phyloP scores from a whole-genome alignment of 768 basidiomycete genomes.

The Suillus luteus region DNA sequence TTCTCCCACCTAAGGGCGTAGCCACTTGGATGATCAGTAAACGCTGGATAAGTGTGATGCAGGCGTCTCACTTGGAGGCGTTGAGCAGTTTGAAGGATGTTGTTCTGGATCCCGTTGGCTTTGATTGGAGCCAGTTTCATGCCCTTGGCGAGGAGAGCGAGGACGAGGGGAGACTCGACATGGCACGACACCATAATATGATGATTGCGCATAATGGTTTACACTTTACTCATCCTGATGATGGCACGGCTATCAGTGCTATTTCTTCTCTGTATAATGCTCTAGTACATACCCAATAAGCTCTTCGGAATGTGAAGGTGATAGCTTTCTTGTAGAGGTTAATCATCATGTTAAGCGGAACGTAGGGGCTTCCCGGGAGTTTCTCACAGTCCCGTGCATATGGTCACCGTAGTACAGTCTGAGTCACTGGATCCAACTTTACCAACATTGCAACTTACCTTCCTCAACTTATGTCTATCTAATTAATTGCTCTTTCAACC shows the following conservation, averaged over 20 bases:
- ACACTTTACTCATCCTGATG: constrained; percentile 18
- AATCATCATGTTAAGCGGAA: not conserved
- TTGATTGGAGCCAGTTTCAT: constrained; percentile 51
- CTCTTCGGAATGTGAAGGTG: not conserved
- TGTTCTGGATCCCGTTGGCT: constrained; percentile 48
- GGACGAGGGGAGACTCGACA: constrained; percentile 30
- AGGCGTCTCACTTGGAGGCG: constrained; percentile 49
- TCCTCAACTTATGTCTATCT: constrained; percentile 9
- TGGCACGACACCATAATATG: constrained; percentile 8
- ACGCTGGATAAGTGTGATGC: constrained; percentile 54
- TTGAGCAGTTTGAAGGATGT: constrained; percentile 42
- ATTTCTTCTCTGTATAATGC: constrained; percentile 20
- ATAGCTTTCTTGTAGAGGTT: not conserved
- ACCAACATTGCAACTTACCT: not conserved
- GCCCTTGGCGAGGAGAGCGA: constrained; percentile 62
- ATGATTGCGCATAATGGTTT: constrained; percentile 12
- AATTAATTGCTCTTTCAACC: constrained; percentile 6
- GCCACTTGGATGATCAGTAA: constrained; percentile 78
- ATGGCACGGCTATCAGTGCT: constrained; percentile 10
- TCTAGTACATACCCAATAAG: constrained; percentile 10
- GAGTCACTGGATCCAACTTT: not conserved
- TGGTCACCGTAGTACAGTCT: not conserved
- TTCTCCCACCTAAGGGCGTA: constrained; percentile 64
- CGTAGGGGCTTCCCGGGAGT: not conserved
- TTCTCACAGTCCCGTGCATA: constrained; percentile 7